Evolutionary conservation across 768 basidiomycete species (phyloP).

Genomic region (Cubamyces sp.): DNA sequence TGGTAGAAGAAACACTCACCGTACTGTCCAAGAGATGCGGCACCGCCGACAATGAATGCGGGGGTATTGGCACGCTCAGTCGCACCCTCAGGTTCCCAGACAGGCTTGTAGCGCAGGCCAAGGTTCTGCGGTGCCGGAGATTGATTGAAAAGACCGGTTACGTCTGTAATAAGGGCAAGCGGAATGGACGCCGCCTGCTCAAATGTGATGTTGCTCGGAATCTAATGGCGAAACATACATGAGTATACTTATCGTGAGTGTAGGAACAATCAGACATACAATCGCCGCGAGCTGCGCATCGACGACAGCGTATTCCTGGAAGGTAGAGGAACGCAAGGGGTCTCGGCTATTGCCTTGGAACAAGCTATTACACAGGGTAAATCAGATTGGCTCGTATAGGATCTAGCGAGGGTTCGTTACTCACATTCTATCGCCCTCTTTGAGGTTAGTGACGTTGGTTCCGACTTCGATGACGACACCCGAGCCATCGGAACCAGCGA

Average conservation of each 20-base stretch:
- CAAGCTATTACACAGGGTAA: conserved; percentile 9
- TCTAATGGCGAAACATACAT: conserved; percentile 1
- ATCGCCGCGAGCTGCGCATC: conserved; percentile 31
- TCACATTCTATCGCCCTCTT: no score
- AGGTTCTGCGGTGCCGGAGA: not conserved
- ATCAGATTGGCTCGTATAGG: no score
- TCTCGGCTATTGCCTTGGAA: conserved; percentile 21
- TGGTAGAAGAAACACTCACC: not conserved
- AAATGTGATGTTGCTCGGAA: conserved; percentile 31
- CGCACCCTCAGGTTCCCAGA: conserved; percentile 11
- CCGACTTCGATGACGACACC: no score
- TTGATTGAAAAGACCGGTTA: not conserved
- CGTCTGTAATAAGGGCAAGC: conserved; percentile 25
- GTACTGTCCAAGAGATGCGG: conserved; percentile 8
- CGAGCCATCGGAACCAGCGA: no score
- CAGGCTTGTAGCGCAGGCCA: conserved; percentile 13
- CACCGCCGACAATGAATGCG: conserved; percentile 13
- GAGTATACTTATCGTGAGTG: no score
- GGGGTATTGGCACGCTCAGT: not conserved
- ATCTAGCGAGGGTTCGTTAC: no score
- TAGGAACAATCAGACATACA: not conserved
- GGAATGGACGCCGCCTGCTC: conserved; percentile 38
- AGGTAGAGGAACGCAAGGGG: conserved; percentile 20
- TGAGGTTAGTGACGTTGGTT: no score
- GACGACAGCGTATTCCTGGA: conserved; percentile 33